phyloP scores from a whole-genome alignment of 352 stramenopile species.

The Phytopythium boreale region DNA sequence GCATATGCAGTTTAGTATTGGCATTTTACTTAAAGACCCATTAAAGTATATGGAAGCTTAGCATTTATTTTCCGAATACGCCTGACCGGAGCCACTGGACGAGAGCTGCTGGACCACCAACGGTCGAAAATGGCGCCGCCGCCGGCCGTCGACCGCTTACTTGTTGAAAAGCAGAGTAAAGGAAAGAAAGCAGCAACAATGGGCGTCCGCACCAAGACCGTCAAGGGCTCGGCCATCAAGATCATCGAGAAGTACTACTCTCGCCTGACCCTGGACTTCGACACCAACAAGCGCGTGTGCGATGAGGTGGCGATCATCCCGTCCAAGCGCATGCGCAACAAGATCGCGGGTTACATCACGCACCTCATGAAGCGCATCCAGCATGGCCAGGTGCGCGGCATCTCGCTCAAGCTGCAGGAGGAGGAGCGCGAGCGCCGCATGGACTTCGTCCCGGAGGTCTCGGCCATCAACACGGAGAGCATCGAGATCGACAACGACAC shows the following conservation, averaged over 20 bases:
- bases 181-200: conserved; percentile 65
- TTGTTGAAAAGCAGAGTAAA: conserved; percentile 32
- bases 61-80: background rate
- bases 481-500: conserved; percentile 99
- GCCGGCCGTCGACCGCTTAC: conserved; percentile 6
- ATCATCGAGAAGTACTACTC: conserved; percentile 99
- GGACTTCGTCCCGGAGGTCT: conserved; percentile 99
- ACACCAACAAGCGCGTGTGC: conserved; percentile 99
- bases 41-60: no score
- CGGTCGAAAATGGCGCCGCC: conserved; percentile 11
- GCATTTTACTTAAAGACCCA: no score
- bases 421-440: conserved; percentile 99
- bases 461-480: conserved; percentile 89
- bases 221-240: conserved; percentile 99
- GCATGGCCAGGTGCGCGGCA: conserved; percentile 98
- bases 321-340: conserved; percentile 99
- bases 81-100: conserved; percentile 1
- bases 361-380: conserved; percentile 99
- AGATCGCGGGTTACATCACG: conserved; percentile 99
- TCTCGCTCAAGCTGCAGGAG: conserved; percentile 99
- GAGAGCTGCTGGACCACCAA: conserved; percentile 4
- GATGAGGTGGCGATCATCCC: conserved; percentile 98
- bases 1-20: conserved; percentile 24
- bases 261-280: conserved; percentile 99
- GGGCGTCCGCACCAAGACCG: conserved; percentile 99